Evolutionary conservation across 1,284 basidiomycete genomes (phyloP).

Genomic region (Wolfiporia cocos): DNA sequence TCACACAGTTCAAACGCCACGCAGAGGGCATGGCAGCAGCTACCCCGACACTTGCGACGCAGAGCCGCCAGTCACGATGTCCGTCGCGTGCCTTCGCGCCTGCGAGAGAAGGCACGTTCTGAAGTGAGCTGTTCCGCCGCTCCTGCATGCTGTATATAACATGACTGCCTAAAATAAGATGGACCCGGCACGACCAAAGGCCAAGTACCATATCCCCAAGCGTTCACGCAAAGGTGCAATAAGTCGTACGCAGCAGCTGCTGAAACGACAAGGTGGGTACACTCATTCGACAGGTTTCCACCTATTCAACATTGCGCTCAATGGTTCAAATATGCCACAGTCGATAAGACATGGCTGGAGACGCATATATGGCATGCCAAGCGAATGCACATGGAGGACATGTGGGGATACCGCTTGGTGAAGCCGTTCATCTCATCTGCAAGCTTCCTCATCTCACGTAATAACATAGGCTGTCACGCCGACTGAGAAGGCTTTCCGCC

Average conservation of each 20-base stretch:
- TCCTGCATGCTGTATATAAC: neutral
- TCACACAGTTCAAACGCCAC: constrained; percentile 43
- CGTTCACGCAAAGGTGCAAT: too few relatives aligned
- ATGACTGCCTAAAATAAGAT: constrained; percentile 45
- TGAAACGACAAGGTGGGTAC: constrained; percentile 61
- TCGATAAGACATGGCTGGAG: constrained; percentile 84
- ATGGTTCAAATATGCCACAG: constrained; percentile 30
- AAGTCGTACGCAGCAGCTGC: constrained; percentile 46
- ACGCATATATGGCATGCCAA: constrained; percentile 95
- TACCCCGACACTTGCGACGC: constrained; percentile 84
- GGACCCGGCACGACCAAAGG: constrained; percentile 64
- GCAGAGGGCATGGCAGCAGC: constrained; percentile 83
- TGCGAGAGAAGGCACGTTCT: constrained; percentile 72
- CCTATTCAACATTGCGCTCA: neutral
- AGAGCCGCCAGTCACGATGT: constrained; percentile 92
- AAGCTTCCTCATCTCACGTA: neutral
- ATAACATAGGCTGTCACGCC: constrained; percentile 61
- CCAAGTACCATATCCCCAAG: too few relatives aligned
- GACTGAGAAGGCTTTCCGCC: constrained; percentile 85
- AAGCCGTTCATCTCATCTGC: neutral
- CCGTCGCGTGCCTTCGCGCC: constrained; percentile 76
- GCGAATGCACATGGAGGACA: constrained; percentile 85
- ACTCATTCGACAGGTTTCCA: too few relatives aligned
- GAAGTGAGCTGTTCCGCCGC: constrained; percentile 62
- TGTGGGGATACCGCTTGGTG: constrained; percentile 87